Evolutionary conservation across 179 eudicot genomes (phyloP).

Genomic region (Amaranthus tricolor): DNA sequence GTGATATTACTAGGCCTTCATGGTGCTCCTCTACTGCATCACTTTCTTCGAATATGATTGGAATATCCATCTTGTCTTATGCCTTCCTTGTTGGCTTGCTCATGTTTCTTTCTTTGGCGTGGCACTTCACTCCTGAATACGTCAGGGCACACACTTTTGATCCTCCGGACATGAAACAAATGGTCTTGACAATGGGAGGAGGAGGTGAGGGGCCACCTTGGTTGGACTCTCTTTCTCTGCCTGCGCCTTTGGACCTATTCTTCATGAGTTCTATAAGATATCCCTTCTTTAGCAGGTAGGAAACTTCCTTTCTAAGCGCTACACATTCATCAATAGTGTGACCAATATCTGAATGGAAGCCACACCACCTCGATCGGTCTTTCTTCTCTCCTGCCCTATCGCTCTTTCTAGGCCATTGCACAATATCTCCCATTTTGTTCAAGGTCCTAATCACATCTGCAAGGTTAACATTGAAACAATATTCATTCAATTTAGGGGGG

Average conservation of each 20-base stretch:
- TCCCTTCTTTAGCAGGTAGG: background rate
- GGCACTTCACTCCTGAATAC: background rate
- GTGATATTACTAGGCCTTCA: background rate
- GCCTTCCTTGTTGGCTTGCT: too few species aligned
- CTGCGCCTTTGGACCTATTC: too few species aligned
- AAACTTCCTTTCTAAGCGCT: background rate
- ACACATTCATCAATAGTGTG: background rate
- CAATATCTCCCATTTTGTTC: too few species aligned
- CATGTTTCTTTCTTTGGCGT: background rate
- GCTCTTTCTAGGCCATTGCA: too few species aligned
- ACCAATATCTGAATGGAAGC: background rate
- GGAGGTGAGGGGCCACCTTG: background rate
- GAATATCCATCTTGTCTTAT: too few species aligned
- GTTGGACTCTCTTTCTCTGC: background rate
- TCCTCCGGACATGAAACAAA: background rate
- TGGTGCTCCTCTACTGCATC: background rate
- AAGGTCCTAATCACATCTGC: too few species aligned
- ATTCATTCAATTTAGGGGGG: too few species aligned
- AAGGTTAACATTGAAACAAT: too few species aligned
- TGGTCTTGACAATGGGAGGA: background rate
- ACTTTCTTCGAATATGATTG: background rate
- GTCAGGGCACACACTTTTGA: background rate
- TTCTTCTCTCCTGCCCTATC: too few species aligned
- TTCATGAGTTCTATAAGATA: too few species aligned
- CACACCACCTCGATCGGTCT: too few species aligned